Base-by-base conservation (phyloP, 1,284 basidiomycete species). In the Rhodotorula sp. region DNA sequence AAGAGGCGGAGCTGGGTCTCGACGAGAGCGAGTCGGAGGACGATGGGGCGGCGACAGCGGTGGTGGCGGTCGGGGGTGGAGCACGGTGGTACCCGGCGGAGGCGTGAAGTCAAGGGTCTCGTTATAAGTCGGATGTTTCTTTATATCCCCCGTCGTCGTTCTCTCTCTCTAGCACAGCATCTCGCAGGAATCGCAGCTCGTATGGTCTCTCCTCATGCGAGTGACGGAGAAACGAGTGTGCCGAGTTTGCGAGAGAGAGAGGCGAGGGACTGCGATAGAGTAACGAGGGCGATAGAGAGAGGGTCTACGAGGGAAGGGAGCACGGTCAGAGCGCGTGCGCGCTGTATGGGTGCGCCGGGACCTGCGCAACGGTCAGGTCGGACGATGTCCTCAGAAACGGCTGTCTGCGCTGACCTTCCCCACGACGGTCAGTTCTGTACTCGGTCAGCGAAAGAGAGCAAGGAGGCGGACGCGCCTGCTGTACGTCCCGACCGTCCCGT, bases 21-120 rank as follows among this genome's bases (percentile, higher is more conserved):
- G 65, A 66, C 36, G 69, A 39, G 59, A 32, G 27, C 19, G 64
- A 51, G 48, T 36, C 32, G 12, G 67, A 46, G 21, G 48, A 21
- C 32, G 50, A 51, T 27, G 12, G 6, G n/a, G 50, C n/a, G 50
- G n/a, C 12, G 50, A n/a, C n/a, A 51, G n/a, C 27, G 13, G 15
- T 12, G 50, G 10, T 27, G 50, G 12, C 1, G 27, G 50, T 13
- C n/a, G n/a, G 48, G 1, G 3, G 25, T 10, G 27, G 48, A 27
- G 27, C 12, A 27, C 25, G 48, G 48, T 27, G 48, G 48, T n/a
- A n/a, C 48, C 25, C 48, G 27, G 27, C 48, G 48, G 48, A 25
- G 50, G n/a, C 44, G 44, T 44, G 44, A 44, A n/a, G n/a, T n/a
- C n/a, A n/a, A n/a, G n/a, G n/a, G n/a, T n/a, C n/a, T n/a, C n/a